Conservation (phyloP, 2,329 filamentous ascomycete species). For the Aspergillus sergii region DNA sequence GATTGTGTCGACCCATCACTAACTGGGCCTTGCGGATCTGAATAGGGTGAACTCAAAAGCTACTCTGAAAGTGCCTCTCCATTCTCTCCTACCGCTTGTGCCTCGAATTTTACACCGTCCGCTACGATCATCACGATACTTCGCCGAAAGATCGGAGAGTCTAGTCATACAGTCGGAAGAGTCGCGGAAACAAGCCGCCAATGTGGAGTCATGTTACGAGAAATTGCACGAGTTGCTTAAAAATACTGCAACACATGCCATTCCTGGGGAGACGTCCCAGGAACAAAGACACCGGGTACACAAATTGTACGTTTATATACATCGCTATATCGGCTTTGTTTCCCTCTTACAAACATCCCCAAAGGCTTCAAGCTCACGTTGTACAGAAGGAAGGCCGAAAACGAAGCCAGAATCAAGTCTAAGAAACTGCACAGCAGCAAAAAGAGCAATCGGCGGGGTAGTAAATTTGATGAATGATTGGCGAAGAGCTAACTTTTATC, state of each 20-base stretch:
- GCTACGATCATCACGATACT: slow-evolving; percentile 58
- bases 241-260: slow-evolving; percentile 51
- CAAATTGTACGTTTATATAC: slow-evolving; percentile 48
- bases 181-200: slow-evolving; percentile 62
- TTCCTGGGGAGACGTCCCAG: slow-evolving; percentile 63
- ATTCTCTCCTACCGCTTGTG: slow-evolving; percentile 55
- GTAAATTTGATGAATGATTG: slow-evolving; percentile 40
- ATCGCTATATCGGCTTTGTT: neutral
- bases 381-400: slow-evolving; percentile 58
- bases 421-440: slow-evolving; percentile 66
- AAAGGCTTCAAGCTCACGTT: slow-evolving; percentile 10
- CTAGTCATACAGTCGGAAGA: slow-evolving; percentile 67
- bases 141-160: slow-evolving; percentile 54
- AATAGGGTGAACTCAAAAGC: slow-evolving; percentile 67
- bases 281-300: slow-evolving; percentile 59
- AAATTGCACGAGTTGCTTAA: slow-evolving; percentile 60
- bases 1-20: slow-evolving; percentile 3
- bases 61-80: slow-evolving; percentile 60
- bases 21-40: slow-evolving; percentile 6
- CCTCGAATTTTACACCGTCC: slow-evolving; percentile 56
- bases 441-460: slow-evolving; percentile 57
- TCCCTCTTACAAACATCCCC: neutral
- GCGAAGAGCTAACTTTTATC: slow-evolving; percentile 23
- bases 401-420: slow-evolving; percentile 57
- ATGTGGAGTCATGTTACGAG: slow-evolving; percentile 61